These are phyloP conservation scores for Skeletonema potamos DNA, from an alignment of 108 stramenopile species.

Conservation along the genomic window DNA sequence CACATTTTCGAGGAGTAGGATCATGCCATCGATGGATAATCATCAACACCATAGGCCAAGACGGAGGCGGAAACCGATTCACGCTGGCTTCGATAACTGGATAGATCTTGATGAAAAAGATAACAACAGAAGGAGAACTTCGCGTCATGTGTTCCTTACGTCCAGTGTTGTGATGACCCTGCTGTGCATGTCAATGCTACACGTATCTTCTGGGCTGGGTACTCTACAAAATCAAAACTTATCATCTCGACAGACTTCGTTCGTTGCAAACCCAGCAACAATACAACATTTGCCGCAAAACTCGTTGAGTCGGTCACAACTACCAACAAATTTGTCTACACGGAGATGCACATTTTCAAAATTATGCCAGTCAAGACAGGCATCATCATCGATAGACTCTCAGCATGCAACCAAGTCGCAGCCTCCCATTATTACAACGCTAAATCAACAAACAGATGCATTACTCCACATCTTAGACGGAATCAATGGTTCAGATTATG, in stretches of 20 bases:
- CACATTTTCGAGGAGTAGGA: neutral
- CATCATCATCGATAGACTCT: neutral
- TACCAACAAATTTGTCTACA: neutral
- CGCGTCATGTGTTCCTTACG: neutral
- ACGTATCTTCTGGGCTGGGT: neutral
- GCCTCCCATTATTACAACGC: conserved; percentile 1
- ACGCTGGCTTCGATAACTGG: neutral
- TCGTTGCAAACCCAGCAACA: neutral
- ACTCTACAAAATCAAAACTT: neutral
- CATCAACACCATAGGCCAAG: neutral
- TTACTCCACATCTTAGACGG: neutral
- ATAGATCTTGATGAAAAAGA: neutral
- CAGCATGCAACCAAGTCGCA: neutral
- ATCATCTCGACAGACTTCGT: neutral
- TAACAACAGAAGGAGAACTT: neutral
- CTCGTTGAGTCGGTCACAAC: neutral
- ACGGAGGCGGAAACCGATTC: neutral
- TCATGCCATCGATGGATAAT: neutral
- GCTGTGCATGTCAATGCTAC: neutral
- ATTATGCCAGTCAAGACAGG: neutral
- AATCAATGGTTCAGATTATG: neutral
- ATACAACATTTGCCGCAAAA: neutral
- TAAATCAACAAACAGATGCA: conserved; percentile 5
- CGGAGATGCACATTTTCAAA: neutral
- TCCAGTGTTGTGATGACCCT: neutral